phyloP scores from a whole-genome alignment of 2,329 filamentous ascomycete species.

The Lecanoromycetidae sp. region DNA sequence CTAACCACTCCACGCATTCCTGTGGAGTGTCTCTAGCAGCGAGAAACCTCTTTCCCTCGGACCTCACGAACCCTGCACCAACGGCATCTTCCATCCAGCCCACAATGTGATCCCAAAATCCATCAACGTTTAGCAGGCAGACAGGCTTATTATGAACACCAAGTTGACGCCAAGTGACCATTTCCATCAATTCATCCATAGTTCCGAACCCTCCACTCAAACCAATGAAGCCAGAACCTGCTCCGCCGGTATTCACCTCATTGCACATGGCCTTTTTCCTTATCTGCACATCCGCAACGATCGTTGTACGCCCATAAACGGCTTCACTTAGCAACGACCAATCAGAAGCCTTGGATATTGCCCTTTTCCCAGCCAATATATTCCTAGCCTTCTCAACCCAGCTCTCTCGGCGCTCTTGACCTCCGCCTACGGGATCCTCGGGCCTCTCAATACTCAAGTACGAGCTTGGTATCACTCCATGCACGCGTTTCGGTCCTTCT shows the following conservation, averaged over 20 bases:
- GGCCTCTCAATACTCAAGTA: slow-evolving; percentile 5
- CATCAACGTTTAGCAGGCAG: slow-evolving; percentile 9
- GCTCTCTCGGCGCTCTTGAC: background rate
- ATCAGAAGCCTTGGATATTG: background rate
- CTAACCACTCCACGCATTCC: slow-evolving; percentile 7
- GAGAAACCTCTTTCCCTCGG: background rate
- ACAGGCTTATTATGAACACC: slow-evolving; percentile 10
- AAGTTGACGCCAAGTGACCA: slow-evolving; percentile 10
- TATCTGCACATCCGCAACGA: slow-evolving; percentile 1
- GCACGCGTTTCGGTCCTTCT: slow-evolving; percentile 11
- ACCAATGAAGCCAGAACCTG: slow-evolving; percentile 11
- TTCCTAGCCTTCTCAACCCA: background rate
- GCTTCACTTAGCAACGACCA: background rate
- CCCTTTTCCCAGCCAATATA: background rate
- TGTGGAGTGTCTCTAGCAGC: background rate
- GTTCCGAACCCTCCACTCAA: slow-evolving; percentile 15
- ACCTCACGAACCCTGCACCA: slow-evolving; percentile 6
- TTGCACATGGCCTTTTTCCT: slow-evolving; percentile 9
- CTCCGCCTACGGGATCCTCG: background rate
- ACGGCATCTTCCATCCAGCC: slow-evolving; percentile 10
- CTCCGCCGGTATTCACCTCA: background rate
- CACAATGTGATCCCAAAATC: slow-evolving; percentile 11
- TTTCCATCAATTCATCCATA: slow-evolving; percentile 15
- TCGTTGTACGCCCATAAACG: background rate
- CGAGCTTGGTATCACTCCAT: slow-evolving; percentile 11